Conservation (phyloP, 2,329 filamentous ascomycete genomes). For the Tolypocladium amazonense region DNA sequence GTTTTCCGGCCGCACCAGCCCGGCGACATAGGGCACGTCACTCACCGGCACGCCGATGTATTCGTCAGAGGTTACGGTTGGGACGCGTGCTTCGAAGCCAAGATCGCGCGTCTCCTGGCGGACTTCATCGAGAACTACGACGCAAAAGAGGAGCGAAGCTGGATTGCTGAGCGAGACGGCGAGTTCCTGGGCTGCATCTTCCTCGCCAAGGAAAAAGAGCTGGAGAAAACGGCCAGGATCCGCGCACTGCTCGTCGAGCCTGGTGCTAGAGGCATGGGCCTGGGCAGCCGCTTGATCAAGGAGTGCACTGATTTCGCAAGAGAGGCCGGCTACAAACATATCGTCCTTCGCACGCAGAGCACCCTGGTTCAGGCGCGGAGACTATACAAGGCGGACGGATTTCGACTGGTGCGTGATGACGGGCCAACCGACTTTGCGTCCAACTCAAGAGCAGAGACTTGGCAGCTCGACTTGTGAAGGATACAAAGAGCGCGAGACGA, state of each 20-base stretch:
- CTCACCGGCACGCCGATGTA: conserved; percentile 11
- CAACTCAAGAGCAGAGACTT: background rate
- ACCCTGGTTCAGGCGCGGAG: conserved; percentile 7
- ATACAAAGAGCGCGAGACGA: background rate
- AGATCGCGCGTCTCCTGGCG: conserved; percentile 10
- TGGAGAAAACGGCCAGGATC: conserved; percentile 8
- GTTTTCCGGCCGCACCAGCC: conserved; percentile 7
- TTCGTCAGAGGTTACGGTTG: conserved; percentile 11
- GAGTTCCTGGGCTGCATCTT: conserved; percentile 14
- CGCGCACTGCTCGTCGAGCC: conserved; percentile 14
- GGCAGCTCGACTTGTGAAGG: background rate
- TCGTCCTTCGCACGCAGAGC: conserved; percentile 10
- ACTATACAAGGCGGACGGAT: conserved; percentile 10
- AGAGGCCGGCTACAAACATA: conserved; percentile 6
- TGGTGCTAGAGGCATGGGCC: conserved; percentile 8
- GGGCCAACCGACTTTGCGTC: background rate
- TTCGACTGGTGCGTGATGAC: conserved; percentile 3
- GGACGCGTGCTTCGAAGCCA: conserved; percentile 11
- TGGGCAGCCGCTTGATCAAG: conserved; percentile 7
- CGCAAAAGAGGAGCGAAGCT: conserved; percentile 12
- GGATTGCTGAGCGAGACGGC: conserved; percentile 14
- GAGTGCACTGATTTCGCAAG: conserved; percentile 9
- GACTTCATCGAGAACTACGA: conserved; percentile 14
- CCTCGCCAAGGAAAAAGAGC: conserved; percentile 9
- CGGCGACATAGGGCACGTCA: conserved; percentile 13